phyloP scores from a whole-genome alignment of 768 basidiomycete genomes.

The Pholiota microspora region DNA sequence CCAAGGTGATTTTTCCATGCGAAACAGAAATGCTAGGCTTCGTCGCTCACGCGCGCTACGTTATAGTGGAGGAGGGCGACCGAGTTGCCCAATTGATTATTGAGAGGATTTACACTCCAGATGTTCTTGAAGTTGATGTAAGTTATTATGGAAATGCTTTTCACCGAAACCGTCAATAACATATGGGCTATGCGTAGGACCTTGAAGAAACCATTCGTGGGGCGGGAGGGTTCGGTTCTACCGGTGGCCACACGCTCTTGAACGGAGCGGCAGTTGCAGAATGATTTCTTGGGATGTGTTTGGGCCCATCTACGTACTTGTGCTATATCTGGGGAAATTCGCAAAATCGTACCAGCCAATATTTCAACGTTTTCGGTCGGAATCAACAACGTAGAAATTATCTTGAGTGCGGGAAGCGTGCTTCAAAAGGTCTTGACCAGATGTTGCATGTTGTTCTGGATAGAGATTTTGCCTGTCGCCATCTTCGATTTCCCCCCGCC shows the following conservation, averaged over 20 bases:
- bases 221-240: constrained; percentile 89
- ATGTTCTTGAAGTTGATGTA: constrained; percentile 83
- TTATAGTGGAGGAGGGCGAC: constrained; percentile 85
- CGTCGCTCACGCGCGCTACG: background rate
- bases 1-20: constrained; percentile 46
- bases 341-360: background rate
- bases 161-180: constrained; percentile 2
- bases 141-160: constrained; percentile 25
- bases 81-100: constrained; percentile 95
- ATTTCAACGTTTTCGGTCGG: constrained; percentile 30
- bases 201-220: constrained; percentile 87
- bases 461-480: constrained; percentile 24
- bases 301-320: background rate
- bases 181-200: constrained; percentile 42
- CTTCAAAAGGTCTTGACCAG: constrained; percentile 46
- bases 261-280: constrained; percentile 13
- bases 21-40: background rate
- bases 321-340: too few relatives aligned
- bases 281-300: background rate
- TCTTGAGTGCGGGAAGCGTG: constrained; percentile 49
- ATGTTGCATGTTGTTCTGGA: constrained; percentile 17
- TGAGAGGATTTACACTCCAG: constrained; percentile 86
- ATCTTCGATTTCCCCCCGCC: constrained; percentile 39
- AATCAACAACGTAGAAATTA: constrained; percentile 65
- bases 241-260: constrained; percentile 75